These are phyloP conservation scores for Tylopilus sp. DNA, from an alignment of 1,284 basidiomycete genomes.

Conservation along the genomic window DNA sequence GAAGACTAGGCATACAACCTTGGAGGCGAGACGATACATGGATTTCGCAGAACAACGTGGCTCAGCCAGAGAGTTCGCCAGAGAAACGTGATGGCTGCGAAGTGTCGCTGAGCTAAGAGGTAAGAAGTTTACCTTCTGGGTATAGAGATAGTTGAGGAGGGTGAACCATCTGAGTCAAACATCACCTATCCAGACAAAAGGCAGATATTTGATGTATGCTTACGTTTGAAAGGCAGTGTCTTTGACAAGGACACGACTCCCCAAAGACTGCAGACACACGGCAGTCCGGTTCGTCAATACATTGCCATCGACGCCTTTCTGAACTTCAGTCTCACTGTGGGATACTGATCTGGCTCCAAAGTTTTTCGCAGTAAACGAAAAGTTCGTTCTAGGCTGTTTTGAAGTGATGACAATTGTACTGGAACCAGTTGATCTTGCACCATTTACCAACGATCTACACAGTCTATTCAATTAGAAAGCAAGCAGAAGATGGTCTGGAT, in stretches of 20 bases:
- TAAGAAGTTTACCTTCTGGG: conserved; percentile 19
- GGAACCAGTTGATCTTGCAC: conserved; percentile 9
- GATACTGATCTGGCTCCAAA: neutral
- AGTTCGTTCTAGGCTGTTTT: neutral
- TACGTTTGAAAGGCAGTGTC: conserved; percentile 32
- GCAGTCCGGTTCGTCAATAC: neutral
- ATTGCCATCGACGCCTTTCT: neutral
- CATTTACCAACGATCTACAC: neutral
- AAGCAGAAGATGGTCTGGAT: neutral
- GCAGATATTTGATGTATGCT: neutral
- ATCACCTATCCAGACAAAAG: neutral
- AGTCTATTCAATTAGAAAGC: neutral
- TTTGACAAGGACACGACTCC: conserved; percentile 21
- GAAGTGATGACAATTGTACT: conserved; percentile 16
- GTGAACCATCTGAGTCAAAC: conserved; percentile 25
- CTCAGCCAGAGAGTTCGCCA: neutral
- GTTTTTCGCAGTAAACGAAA: neutral
- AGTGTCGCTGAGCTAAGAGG: conserved; percentile 22
- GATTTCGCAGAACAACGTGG: conserved; percentile 31
- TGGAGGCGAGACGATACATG: conserved; percentile 30
- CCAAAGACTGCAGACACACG: conserved; percentile 3
- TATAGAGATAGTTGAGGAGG: conserved; percentile 30
- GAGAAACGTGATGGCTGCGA: neutral
- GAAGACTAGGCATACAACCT: conserved; percentile 13
- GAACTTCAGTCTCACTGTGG: conserved; percentile 3